Base-by-base conservation (phyloP, 495 filamentous ascomycete genomes). In the Poronia punctata region DNA sequence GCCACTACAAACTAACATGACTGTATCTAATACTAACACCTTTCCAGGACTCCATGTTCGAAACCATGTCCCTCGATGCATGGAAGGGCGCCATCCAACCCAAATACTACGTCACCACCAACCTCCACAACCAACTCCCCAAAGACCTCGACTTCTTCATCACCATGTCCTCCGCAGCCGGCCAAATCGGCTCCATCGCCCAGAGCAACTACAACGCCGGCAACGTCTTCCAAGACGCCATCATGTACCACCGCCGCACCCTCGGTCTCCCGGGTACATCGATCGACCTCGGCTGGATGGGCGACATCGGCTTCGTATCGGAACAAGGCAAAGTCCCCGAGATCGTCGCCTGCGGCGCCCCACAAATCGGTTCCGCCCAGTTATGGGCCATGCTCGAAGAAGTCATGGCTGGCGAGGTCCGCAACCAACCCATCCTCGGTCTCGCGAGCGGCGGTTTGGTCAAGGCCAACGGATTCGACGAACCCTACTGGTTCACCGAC, bases 111-210 rank as follows among this genome's bases (percentile, higher is more conserved):
- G 70, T 68, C 6, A 53, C 64, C 7, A 57, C 58, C 57, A 66
- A 78, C 46, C 46, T 80, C 11, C 75, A 80, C 45, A 35, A 70
- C 14, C 34, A 41, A 9, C 57, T 79, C 22, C 47, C 31, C 22
- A 54, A 57, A n/a, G 41, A 48, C 27, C 60, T 82, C 1, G 77
- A 81, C 48, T 83, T 84, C 61, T 81, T 84, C 50, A 54, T 82
- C 30, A 57, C 66, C 10, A 59, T 79, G 7, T 76, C 74, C n/a
- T 83, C 80, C 1, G 45, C 72, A 0, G 56, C 69, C 6, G 75
- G 68, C 3, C 50, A 74, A 3, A 49, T 75, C n/a, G 78, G 78
- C 8, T 66, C 53, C 19, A 46, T 45, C 8, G 59, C 61, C 1
- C 69, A 75, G 46, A 54, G 67, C 19, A 70, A 71, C 40, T 75